Conservation (phyloP, 306 rosid species). For the Acacia confusa region DNA sequence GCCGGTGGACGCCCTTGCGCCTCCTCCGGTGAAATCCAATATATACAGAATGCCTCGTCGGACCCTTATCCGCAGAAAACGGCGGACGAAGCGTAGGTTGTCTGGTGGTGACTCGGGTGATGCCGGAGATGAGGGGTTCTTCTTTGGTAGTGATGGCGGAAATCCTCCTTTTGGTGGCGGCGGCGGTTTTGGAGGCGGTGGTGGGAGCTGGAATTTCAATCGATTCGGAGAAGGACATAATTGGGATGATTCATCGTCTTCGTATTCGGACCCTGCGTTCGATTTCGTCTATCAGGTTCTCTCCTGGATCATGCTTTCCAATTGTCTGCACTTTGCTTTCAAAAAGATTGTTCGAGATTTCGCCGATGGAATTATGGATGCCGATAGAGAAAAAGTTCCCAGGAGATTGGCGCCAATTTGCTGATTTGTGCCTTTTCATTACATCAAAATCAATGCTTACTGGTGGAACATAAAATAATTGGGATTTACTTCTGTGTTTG, state of each 20-base stretch:
- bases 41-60: slow-evolving; percentile 45
- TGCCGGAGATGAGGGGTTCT: slow-evolving; percentile 46
- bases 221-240: slow-evolving; percentile 59
- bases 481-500: slow-evolving; percentile 5
- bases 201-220: slow-evolving; percentile 77
- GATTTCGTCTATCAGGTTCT: slow-evolving; percentile 85
- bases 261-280: slow-evolving; percentile 70
- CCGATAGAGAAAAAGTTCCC: slow-evolving; percentile 64
- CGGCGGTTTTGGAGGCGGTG: slow-evolving; percentile 36
- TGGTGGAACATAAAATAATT: neutral
- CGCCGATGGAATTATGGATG: slow-evolving; percentile 59
- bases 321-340: slow-evolving; percentile 82
- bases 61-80: slow-evolving; percentile 59
- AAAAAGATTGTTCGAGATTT: slow-evolving; percentile 64
- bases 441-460: slow-evolving; percentile 14
- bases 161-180: slow-evolving; percentile 53
- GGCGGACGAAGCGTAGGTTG: slow-evolving; percentile 58
- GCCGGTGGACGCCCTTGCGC: slow-evolving; percentile 67
- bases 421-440: slow-evolving; percentile 40
- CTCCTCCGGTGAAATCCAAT: slow-evolving; percentile 63
- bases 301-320: slow-evolving; percentile 80
- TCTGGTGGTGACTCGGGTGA: slow-evolving; percentile 50
- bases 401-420: slow-evolving; percentile 60
- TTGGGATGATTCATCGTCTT: slow-evolving; percentile 71
- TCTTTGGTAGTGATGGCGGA: slow-evolving; percentile 55